These are phyloP conservation scores for Coemansia javaensis DNA, from an alignment of 192 early-diverging fungal species.

Conservation along the genomic window DNA sequence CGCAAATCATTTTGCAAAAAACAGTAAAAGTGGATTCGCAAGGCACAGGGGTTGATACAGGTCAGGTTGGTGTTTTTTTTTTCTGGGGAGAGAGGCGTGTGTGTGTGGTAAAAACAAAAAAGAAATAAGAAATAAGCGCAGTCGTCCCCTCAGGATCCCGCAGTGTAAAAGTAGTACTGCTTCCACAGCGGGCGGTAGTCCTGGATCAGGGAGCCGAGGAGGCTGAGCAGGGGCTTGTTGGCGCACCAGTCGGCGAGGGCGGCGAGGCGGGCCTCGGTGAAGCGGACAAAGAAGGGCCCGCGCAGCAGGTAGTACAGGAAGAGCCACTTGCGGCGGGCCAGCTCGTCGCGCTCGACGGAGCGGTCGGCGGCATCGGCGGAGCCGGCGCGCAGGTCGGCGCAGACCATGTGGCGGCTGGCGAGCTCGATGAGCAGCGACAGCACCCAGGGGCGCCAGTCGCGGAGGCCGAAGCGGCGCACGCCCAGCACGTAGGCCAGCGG, in stretches of 20 bases:
- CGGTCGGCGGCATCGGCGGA: constrained; percentile 31
- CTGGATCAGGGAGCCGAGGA: constrained; percentile 70
- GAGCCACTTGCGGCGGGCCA: constrained; percentile 64
- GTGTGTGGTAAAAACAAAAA: too few species aligned
- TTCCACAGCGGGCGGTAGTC: constrained; percentile 92
- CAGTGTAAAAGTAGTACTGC: constrained; percentile 84
- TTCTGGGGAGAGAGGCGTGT: too few species aligned
- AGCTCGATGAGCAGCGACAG: constrained; percentile 75
- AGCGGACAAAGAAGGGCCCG: constrained; percentile 75
- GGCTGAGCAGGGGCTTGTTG: constrained; percentile 71
- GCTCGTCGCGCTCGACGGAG: constrained; percentile 74
- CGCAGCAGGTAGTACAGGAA: constrained; percentile 80
- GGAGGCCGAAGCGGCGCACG: constrained; percentile 65
- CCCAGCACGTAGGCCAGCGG: constrained; percentile 83
- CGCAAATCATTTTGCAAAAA: too few species aligned
- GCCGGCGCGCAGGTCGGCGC: constrained; percentile 23
- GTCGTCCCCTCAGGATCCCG: too few species aligned
- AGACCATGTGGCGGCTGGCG: constrained; percentile 48
- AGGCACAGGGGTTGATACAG: too few species aligned
- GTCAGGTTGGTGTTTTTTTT: too few species aligned
- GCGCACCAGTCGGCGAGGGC: constrained; percentile 59
- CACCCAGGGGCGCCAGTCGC: constrained; percentile 81
- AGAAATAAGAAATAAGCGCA: too few species aligned
- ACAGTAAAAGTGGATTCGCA: too few species aligned
- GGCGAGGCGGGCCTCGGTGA: constrained; percentile 65